Percentiles rank a stretch among this genome's conserved stretches.
These are phyloP conservation scores for Ophioceras dolichostomum DNA, from an alignment of 2,329 filamentous ascomycete species.

Conservation along the genomic window DNA sequence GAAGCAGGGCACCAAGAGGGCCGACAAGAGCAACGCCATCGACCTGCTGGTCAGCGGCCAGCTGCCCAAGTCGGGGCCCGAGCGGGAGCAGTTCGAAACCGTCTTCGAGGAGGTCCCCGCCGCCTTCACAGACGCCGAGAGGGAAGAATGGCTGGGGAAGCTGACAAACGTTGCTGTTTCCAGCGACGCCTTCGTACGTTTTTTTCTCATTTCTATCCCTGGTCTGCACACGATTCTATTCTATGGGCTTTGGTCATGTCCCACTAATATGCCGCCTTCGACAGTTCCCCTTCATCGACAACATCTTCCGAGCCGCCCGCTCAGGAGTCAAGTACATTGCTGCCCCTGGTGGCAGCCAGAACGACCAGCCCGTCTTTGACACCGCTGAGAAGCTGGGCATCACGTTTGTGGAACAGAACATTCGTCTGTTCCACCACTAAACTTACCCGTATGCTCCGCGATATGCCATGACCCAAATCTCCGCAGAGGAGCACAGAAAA, in stretches of 20 bases:
- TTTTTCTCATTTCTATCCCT: no score
- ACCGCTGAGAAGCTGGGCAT: conserved; percentile 88
- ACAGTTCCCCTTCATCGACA: conserved; percentile 96
- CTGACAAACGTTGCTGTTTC: conserved; percentile 74
- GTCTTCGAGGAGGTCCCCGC: conserved; percentile 83
- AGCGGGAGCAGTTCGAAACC: conserved; percentile 76
- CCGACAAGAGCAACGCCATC: conserved; percentile 97
- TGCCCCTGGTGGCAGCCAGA: conserved; percentile 81
- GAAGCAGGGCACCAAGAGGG: conserved; percentile 94
- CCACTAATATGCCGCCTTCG: no score
- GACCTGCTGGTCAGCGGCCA: conserved; percentile 88
- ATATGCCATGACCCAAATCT: no score
- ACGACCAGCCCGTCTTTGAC: conserved; percentile 69
- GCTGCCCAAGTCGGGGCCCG: conserved; percentile 69
- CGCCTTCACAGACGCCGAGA: conserved; percentile 74
- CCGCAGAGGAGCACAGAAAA: no score
- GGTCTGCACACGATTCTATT: no score
- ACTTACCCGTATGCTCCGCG: no score
- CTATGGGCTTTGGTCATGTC: no score
- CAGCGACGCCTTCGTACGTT: conserved; percentile 89
- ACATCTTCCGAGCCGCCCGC: conserved; percentile 80
- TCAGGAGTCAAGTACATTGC: conserved; percentile 95
- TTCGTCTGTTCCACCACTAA: conserved; percentile 91
- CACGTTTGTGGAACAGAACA: conserved; percentile 90
- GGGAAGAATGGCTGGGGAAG: conserved; percentile 74